A percentile compares a stretch with the other conserved stretches of the same genome.
These are phyloP conservation scores for Fusarium heterosporum DNA, from an alignment of 2,329 filamentous ascomycete genomes.

Conservation along the genomic window DNA sequence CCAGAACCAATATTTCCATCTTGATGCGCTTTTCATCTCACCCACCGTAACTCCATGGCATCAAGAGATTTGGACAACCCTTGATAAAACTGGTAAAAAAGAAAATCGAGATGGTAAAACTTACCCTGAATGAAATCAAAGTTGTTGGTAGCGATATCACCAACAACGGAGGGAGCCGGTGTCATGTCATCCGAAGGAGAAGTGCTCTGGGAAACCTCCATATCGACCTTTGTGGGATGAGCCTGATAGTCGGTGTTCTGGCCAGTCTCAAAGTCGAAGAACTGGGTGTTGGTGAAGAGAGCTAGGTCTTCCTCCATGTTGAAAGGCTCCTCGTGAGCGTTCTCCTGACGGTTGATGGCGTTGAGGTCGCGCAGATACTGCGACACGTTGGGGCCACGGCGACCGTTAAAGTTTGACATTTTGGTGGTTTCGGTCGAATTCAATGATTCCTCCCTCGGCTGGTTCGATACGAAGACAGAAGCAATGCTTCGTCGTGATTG, in stretches of 20 bases:
- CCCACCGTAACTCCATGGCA: neutral
- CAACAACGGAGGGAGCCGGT: slow-evolving; percentile 56
- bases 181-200: slow-evolving; percentile 55
- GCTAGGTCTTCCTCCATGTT: slow-evolving; percentile 78
- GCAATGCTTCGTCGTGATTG: slow-evolving; percentile 16
- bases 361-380: slow-evolving; percentile 91
- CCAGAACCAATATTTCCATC: neutral
- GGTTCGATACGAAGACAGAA: neutral
- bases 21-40: neutral
- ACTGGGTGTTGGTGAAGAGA: slow-evolving; percentile 85
- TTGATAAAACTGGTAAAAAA: neutral
- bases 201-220: slow-evolving; percentile 50
- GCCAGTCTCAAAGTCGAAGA: slow-evolving; percentile 81
- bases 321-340: slow-evolving; percentile 66
- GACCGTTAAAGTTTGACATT: slow-evolving; percentile 81
- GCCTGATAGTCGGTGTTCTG: slow-evolving; percentile 68
- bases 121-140: slow-evolving; percentile 65
- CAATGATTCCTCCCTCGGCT: slow-evolving; percentile 3
- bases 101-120: slow-evolving; percentile 43
- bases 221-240: slow-evolving; percentile 59
- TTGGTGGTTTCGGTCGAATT: slow-evolving; percentile 13
- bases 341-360: slow-evolving; percentile 72
- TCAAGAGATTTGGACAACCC: neutral
- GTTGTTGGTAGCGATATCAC: slow-evolving; percentile 56
- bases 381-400: slow-evolving; percentile 87